Base-by-base conservation (phyloP, 305 asterid species). In the Andrographis paniculata region DNA sequence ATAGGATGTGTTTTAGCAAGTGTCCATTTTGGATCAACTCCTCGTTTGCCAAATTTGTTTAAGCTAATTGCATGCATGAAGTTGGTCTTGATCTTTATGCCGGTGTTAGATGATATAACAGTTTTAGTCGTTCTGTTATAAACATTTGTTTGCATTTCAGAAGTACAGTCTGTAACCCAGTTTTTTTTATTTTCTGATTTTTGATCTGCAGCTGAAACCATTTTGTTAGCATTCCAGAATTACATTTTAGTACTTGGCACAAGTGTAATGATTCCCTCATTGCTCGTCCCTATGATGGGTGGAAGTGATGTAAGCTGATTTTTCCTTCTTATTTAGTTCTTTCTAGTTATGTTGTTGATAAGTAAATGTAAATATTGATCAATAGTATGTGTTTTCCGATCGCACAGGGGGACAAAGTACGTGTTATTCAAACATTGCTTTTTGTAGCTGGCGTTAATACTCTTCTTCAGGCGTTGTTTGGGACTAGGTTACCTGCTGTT, bases 391-490 rank as follows among this genome's bases (percentile, higher is more conserved):
- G 13, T 37, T 37, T 37, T 5, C 12, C 17, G 1, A 13, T 37
- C 42, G 14, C 16, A 37, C 62, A 91, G 99, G 94, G 94, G 27
- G 96, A 91, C 71, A 91, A 91, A 72, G 99, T 93, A 18, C 75
- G 64, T 36, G 99, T 91, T 24, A 77, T 91, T 42, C 93, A 91
- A 60, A 83, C 99, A 0, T 67, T 91, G 75, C 89, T 91, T 22
- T 91, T 91, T 37, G 96, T 91, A 45, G 92, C 83, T 28, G 99
- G 95, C 64, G 68, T 91, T 48, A 91, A 91, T 59, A 91, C 96
- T 14, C 94, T 91, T 63, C 85, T 91, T 51, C 99, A 91, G 60
- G 58, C 96, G 46, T 76, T 91, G 20, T 87, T 91, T 20, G 99
- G 99, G 16, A 91, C 99, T 9, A 73, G 99, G 76, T 66, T 91